Conservation (phyloP, 2,329 filamentous ascomycete genomes). For the Paraconiothyrium brasiliense region DNA sequence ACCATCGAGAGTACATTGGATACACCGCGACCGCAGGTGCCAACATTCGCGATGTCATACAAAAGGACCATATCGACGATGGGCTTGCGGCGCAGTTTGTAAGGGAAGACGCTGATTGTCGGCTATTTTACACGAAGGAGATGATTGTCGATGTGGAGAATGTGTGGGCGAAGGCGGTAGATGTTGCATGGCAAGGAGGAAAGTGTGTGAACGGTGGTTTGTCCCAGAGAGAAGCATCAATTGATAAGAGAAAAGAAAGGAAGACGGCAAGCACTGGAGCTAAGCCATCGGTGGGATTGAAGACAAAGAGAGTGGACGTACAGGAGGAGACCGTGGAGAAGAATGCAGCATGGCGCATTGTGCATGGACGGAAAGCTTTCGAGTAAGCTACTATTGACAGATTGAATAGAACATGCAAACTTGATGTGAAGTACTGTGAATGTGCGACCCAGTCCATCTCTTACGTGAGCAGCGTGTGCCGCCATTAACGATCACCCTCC, state of each 20-base stretch:
- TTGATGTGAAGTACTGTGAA: neutral
- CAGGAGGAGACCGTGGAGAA: slow-evolving; percentile 12
- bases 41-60: slow-evolving; percentile 16
- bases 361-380: slow-evolving; percentile 9
- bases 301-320: slow-evolving; percentile 6
- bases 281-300: neutral
- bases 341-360: slow-evolving; percentile 7
- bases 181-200: slow-evolving; percentile 26
- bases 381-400: neutral
- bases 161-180: slow-evolving; percentile 56
- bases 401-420: neutral
- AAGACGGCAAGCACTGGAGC: neutral
- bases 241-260: neutral
- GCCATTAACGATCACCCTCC: neutral
- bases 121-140: slow-evolving; percentile 58
- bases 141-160: slow-evolving; percentile 55
- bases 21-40: slow-evolving; percentile 11
- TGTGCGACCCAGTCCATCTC: neutral
- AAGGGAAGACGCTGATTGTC: slow-evolving; percentile 67
- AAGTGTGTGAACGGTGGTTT: slow-evolving; percentile 18
- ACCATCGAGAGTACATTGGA: slow-evolving; percentile 13
- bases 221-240: neutral
- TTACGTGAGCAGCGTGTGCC: neutral
- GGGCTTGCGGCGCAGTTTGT: slow-evolving; percentile 58
- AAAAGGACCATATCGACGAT: slow-evolving; percentile 17